These are phyloP conservation scores for Umbelopsis isabellina DNA, from an alignment of 192 early-diverging fungal species.

Conservation along the genomic window DNA sequence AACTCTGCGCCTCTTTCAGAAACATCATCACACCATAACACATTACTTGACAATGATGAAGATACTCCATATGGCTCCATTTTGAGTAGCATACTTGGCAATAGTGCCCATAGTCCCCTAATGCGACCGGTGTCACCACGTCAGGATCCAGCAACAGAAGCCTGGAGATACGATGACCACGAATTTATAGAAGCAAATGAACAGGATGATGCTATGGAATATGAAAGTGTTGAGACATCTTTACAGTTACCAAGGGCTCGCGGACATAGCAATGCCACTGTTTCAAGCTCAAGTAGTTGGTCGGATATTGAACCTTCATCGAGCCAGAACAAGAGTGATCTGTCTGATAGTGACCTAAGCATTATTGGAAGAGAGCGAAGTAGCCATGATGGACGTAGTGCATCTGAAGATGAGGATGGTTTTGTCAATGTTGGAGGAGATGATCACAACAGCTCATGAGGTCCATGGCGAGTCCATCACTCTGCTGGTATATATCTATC, in stretches of 20 bases:
- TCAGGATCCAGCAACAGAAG: not conserved
- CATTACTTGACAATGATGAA: not conserved
- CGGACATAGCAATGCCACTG: conserved; percentile 9
- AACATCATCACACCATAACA: not conserved
- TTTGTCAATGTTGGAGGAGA: not conserved
- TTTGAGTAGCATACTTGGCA: not conserved
- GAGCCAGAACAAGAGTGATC: not conserved
- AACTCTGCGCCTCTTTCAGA: not conserved
- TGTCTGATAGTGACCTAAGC: conserved; percentile 6
- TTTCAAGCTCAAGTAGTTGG: conserved; percentile 17
- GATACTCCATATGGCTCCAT: conserved; percentile 13
- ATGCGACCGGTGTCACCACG: conserved; percentile 9
- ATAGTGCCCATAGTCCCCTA: not conserved
- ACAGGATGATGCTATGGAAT: not conserved
- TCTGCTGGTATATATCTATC: not conserved
- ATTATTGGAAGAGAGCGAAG: conserved; percentile 1
- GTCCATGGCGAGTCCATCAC: not conserved
- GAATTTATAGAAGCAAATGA: not conserved
- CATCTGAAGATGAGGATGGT: conserved; percentile 12
- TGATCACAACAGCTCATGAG: not conserved
- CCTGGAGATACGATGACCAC: conserved; percentile 5
- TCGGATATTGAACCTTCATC: not conserved
- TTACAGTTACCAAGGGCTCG: conserved; percentile 5
- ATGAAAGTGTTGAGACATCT: not conserved
- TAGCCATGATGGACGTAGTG: not conserved